Conservation (phyloP, 306 rosid genomes). For the Inga laurina region DNA sequence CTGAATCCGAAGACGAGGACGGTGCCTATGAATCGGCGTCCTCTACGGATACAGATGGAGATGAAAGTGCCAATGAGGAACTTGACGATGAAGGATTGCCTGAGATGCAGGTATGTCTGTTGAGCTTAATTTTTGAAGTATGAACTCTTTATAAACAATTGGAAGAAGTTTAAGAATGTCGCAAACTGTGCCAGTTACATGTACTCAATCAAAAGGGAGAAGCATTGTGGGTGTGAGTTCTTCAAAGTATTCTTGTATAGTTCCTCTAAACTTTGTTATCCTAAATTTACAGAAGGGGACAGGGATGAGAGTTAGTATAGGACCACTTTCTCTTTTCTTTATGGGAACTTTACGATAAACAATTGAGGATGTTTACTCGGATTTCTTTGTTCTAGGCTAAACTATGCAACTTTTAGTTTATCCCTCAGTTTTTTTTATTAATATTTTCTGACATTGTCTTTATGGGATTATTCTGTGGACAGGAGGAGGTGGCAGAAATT, state of each 20-base stretch:
- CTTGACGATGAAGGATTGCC: neutral
- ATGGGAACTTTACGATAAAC: neutral
- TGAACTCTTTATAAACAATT: neutral
- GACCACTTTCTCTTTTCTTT: neutral
- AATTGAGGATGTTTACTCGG: neutral
- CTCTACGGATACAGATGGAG: constrained; percentile 13
- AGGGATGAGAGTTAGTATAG: neutral
- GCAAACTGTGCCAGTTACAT: neutral
- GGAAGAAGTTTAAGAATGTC: neutral
- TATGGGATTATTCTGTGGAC: neutral
- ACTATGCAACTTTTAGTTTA: neutral
- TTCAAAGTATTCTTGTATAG: neutral
- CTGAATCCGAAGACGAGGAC: neutral
- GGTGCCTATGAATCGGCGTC: neutral
- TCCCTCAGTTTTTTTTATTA: neutral
- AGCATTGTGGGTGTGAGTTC: neutral
- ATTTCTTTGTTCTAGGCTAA: neutral
- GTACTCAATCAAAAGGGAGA: neutral
- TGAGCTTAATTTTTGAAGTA: neutral
- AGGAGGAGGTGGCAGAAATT: constrained; percentile 16
- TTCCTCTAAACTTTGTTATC: neutral
- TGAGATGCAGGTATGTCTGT: neutral
- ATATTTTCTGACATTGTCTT: neutral
- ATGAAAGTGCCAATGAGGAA: neutral
- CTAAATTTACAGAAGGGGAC: neutral